Percentiles rank a stretch among this genome's conserved stretches.
phyloP scores from a whole-genome alignment of 768 basidiomycete genomes.

The Trametes cubensis region DNA sequence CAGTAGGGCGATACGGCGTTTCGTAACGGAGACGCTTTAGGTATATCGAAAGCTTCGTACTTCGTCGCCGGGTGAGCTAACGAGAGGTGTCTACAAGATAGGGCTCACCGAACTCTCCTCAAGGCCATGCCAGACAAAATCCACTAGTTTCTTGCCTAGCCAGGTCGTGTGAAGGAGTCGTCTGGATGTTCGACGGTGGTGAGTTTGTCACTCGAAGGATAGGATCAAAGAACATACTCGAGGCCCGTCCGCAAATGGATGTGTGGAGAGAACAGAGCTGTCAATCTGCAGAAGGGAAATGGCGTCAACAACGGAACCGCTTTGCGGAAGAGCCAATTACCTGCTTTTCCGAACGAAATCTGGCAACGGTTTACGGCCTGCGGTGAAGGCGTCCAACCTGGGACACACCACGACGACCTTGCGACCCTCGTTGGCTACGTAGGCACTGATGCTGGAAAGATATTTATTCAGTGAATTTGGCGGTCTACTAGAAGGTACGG shows the following conservation, averaged over 20 bases:
- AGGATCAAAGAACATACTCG: constrained; percentile 45
- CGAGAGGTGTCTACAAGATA: too few relatives aligned
- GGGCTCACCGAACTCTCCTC: constrained; percentile 10
- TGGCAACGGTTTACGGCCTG: constrained; percentile 50
- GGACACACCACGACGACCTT: constrained; percentile 56
- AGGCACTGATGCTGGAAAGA: too few relatives aligned
- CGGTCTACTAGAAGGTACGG: background rate
- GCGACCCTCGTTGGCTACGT: constrained; percentile 53
- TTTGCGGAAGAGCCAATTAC: too few relatives aligned
- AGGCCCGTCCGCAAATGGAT: constrained; percentile 49
- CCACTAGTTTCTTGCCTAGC: constrained; percentile 54
- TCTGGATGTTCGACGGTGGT: constrained; percentile 33
- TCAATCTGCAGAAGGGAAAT: too few relatives aligned
- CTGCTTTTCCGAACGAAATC: constrained; percentile 62
- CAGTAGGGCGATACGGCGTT: constrained; percentile 46
- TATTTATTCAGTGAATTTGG: too few relatives aligned
- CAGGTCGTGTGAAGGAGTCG: constrained; percentile 64
- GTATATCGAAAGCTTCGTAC: constrained; percentile 33
- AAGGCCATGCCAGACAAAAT: constrained; percentile 49
- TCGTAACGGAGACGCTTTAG: constrained; percentile 53
- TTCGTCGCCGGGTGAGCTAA: background rate
- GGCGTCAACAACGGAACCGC: too few relatives aligned
- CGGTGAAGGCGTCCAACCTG: constrained; percentile 52
- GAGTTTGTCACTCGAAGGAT: too few relatives aligned
- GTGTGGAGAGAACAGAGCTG: constrained; percentile 51